These are phyloP conservation scores for Iberis amara DNA, from an alignment of 441 rosid species.

Conservation along the genomic window DNA sequence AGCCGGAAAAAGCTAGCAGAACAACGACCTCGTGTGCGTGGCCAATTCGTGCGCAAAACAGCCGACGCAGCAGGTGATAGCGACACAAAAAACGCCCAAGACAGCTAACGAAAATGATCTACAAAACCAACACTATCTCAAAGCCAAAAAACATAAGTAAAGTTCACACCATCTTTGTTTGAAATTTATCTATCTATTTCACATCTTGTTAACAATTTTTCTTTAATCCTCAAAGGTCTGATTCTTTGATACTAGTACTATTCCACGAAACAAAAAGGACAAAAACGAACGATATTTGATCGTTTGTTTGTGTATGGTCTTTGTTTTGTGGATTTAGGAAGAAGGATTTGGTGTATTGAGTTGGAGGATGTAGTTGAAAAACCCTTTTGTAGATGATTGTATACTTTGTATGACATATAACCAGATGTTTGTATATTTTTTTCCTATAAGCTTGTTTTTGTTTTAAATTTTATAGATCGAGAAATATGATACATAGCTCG, in stretches of 20 bases:
- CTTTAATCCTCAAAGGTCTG: conserved; percentile 15
- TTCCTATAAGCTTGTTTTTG: conserved; percentile 15
- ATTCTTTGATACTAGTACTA: conserved; percentile 22
- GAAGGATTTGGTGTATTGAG: conserved; percentile 13
- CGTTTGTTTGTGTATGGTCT: conserved; percentile 10
- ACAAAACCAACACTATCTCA: conserved; percentile 3
- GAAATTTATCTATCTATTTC: conserved; percentile 8
- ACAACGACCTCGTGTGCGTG: conserved; percentile 50
- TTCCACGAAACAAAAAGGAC: conserved; percentile 24
- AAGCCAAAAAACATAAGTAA: conserved; percentile 11
- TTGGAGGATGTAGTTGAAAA: too few species aligned
- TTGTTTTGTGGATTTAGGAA: conserved; percentile 19
- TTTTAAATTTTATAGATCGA: too few species aligned
- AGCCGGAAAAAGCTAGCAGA: conserved; percentile 54
- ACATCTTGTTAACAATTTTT: conserved; percentile 22
- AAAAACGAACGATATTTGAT: conserved; percentile 3
- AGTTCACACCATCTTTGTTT: conserved; percentile 21
- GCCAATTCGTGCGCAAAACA: conserved; percentile 46
- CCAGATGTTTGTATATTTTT: conserved; percentile 21
- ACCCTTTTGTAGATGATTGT: background rate
- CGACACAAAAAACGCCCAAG: conserved; percentile 19
- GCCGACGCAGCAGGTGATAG: conserved; percentile 14
- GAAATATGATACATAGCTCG: too few species aligned
- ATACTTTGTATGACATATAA: conserved; percentile 26
- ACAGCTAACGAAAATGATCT: conserved; percentile 18